Evolutionary conservation across 1,284 basidiomycete species (phyloP), one percentile per base, ranked within the genome.

Genomic region (Mycena citricolor): DNA sequence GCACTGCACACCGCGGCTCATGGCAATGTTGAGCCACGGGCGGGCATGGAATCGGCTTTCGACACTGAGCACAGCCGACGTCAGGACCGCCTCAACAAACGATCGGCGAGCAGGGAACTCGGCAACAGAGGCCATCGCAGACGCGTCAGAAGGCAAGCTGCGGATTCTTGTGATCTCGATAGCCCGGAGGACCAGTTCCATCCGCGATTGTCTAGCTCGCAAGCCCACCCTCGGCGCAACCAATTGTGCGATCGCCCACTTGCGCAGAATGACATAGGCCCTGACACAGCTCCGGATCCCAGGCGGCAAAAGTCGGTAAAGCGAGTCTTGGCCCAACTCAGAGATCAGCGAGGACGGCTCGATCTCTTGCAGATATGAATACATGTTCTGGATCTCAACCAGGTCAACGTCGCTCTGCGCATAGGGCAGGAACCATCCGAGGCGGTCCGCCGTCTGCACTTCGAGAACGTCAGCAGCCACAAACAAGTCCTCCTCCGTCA

Each of bases 401-500:
- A 75, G 65, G 35, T 86, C 87, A 12, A 79, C 74, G 23, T 89
- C 86, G 46, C 77, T 71, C 26, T 66, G 54, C 1, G 38, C 17
- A 23, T 44, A 48, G 21, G 50, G n/a, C 8, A 74, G 68, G 63
- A 86, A 86, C 87, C 88, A 91, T 2, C 84, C 87, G 3, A 77
- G 81, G 25, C 79, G 76, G 60, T 91, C 88, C 13, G 77, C 76
- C 4, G 77, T 82, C 61, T 90, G 88, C 1, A 86, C 77, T 61
- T 91, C 88, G 12, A 91, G 70, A 14, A 90, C 65, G 59, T 91
- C 87, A 4, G 79, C 74, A 13, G 84, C 80, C 35, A 81, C 70
- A 55, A 86, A 83, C 28, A 90, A 67, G 62, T 90, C 88, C 84
- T 89, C 86, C 61, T 84, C 78, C 22, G 77, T 79, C 32, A 90